Conservation (phyloP, 169 alveolate genomes). For the Neospora caninum region DNA sequence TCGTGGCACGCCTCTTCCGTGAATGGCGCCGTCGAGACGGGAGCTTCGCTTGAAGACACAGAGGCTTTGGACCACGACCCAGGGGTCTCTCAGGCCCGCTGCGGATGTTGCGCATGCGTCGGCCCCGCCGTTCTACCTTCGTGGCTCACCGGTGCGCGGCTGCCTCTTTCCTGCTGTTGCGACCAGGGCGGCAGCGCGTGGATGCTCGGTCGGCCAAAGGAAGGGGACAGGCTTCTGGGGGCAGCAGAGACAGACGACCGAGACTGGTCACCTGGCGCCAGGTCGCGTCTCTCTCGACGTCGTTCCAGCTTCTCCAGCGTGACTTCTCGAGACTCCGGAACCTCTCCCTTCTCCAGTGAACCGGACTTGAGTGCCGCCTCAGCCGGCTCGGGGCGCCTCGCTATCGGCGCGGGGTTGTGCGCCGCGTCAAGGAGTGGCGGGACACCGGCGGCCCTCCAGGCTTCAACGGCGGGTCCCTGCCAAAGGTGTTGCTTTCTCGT, state of each 20-base stretch:
- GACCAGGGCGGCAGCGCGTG: background rate
- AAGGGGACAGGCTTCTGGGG: too few relatives aligned
- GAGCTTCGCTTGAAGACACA: background rate
- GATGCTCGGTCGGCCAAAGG: background rate
- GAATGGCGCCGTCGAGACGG: background rate
- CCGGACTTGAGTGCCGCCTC: background rate
- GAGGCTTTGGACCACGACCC: background rate
- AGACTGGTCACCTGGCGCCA: background rate
- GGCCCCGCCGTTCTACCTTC: background rate
- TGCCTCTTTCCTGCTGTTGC: conserved; percentile 1
- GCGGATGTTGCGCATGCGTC: background rate
- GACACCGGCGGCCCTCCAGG: too few relatives aligned
- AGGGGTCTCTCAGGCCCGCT: background rate
- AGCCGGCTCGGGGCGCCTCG: background rate
- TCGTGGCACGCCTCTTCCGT: background rate
- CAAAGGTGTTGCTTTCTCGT: background rate
- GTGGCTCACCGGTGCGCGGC: conserved; percentile 19
- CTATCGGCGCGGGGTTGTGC: too few relatives aligned
- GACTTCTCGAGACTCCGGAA: background rate
- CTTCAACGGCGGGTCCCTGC: too few relatives aligned
- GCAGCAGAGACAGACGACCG: too few relatives aligned
- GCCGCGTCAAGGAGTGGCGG: too few relatives aligned
- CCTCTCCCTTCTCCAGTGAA: background rate
- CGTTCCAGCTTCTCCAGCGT: background rate
- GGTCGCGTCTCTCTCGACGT: background rate